Evolutionary conservation across 257 asterid genomes (phyloP).

Genomic region (Lantana camara): DNA sequence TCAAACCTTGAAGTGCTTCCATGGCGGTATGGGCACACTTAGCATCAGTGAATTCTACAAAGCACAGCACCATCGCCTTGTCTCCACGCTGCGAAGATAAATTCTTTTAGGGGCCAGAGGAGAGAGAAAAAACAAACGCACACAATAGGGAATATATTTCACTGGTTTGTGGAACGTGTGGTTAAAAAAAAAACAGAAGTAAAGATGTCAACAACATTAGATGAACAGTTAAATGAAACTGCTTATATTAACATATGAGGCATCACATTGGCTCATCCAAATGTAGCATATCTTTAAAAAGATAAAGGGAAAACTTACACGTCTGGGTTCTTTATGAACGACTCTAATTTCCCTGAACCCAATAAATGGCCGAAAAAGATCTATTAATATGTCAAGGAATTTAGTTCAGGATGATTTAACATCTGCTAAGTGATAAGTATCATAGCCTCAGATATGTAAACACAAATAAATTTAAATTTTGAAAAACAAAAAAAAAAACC

Average conservation of each 20-base stretch:
- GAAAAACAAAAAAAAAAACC: background rate
- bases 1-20: constrained; percentile 82
- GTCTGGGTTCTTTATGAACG: constrained; percentile 80
- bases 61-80: constrained; percentile 76
- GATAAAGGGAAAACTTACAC: constrained; percentile 44
- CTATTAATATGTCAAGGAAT: constrained; percentile 54
- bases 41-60: constrained; percentile 74
- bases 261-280: background rate
- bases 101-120: background rate
- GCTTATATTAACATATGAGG: constrained; percentile 1
- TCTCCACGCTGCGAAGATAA: constrained; percentile 61
- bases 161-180: constrained; percentile 6
- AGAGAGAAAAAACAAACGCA: constrained; percentile 6
- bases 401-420: constrained; percentile 4
- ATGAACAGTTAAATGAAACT: background rate
- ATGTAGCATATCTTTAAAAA: constrained; percentile 10
- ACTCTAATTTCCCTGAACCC: constrained; percentile 75
- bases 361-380: constrained; percentile 81
- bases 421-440: background rate
- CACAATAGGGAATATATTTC: background rate
- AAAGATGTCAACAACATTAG: background rate
- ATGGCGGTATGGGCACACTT: constrained; percentile 71
- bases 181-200: background rate
- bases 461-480: background rate
- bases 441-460: background rate